Base-by-base conservation (phyloP, 1,284 basidiomycete species). In the Cutaneotrichosporon sp. region DNA sequence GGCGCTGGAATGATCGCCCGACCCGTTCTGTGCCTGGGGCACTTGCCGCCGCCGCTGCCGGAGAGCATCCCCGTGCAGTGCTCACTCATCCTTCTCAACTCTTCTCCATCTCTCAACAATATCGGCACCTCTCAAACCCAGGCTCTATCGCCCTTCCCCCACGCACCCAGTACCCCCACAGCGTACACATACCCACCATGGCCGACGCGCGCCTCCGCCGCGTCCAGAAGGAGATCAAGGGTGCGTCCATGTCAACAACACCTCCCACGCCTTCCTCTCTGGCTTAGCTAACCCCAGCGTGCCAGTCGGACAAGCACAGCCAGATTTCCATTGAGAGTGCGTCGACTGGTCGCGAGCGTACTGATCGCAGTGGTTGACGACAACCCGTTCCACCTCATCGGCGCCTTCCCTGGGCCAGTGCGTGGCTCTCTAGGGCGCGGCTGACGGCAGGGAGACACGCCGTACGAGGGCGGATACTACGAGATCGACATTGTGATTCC, bases 401-500 rank as follows among this genome's bases (percentile, higher is more conserved):
- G 94, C 1, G 86, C 89, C 0, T 97, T 97, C 79, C 86, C 88
- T n/a, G 94, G 94, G 16, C 94, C 94, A 16, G 87, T 92, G 68
- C 69, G 80, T 74, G n/a, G n/a, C n/a, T n/a, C n/a, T 24, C 22
- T 7, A 3, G 11, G 25, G 3, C 11, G n/a, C 11, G 43, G n/a
- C 59, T 61, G 46, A 60, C 62, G 13, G 22, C 70, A 80, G 69
- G 70, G 80, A 63, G 94, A 87, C 55, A 98, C 95, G 4, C 92
- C 95, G 0, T 99, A 98, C 70, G 87, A 94, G 71, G 94, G 94
- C 36, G 97, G 97, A 20, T 85, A 85, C 47, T 99, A 94, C 75
- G 88, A 97, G 81, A 91, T 98, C 56, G 94, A 97, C 78, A 97
- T 97, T 70, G 83, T 89, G 18, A 92, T 97, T 67, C 94, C 95